These are phyloP conservation scores for Aspergillus melleus DNA, from an alignment of 2,329 filamentous ascomycete genomes.

Conservation along the genomic window DNA sequence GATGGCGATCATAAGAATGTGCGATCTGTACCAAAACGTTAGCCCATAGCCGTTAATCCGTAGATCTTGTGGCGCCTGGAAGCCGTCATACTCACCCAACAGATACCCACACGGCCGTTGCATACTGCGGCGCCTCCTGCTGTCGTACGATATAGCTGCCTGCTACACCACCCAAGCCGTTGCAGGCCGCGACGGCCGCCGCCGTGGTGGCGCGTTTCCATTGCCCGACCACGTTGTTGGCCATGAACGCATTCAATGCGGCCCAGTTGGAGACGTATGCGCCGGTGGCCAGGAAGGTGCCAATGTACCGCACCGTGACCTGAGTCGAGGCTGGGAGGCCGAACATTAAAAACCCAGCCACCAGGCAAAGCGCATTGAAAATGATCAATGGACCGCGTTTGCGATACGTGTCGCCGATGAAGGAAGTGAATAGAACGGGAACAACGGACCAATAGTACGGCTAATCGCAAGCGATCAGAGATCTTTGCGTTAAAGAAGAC, in stretches of 20 bases:
- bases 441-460: slow-evolving; percentile 68
- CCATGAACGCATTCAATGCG: slow-evolving; percentile 62
- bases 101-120: slow-evolving; percentile 67
- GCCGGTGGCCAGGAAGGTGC: slow-evolving; percentile 65
- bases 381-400: slow-evolving; percentile 63
- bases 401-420: slow-evolving; percentile 61
- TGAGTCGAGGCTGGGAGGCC: slow-evolving; percentile 56
- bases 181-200: slow-evolving; percentile 60
- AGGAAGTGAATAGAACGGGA: slow-evolving; percentile 63
- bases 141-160: slow-evolving; percentile 66
- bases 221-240: slow-evolving; percentile 63
- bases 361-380: slow-evolving; percentile 64
- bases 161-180: slow-evolving; percentile 64
- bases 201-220: slow-evolving; percentile 66
- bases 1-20: slow-evolving; percentile 58
- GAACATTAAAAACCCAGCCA: slow-evolving; percentile 65
- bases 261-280: slow-evolving; percentile 71
- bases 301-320: slow-evolving; percentile 63
- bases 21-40: slow-evolving; percentile 42
- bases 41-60: neutral
- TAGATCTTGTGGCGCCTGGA: neutral
- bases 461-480: slow-evolving; percentile 15
- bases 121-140: slow-evolving; percentile 62
- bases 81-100: slow-evolving; percentile 49
- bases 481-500: neutral